phyloP scores from a whole-genome alignment of 371 early-diverging fungal species.

The Chytridium lagenaria region DNA sequence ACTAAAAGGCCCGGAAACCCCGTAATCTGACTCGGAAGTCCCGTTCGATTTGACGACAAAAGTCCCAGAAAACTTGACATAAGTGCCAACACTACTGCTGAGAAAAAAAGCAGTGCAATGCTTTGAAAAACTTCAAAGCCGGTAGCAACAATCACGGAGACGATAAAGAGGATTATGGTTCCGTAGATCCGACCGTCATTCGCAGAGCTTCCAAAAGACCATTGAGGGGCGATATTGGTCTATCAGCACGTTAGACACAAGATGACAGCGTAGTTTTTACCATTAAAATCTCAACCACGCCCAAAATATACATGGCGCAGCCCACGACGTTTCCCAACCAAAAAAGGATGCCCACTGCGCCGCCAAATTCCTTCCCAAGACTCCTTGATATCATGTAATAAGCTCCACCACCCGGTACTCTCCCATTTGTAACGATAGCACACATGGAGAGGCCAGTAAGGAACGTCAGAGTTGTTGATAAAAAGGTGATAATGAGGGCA shows the following conservation, averaged over 20 bases:
- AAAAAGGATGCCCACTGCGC: constrained; percentile 72
- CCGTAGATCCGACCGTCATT: constrained; percentile 29
- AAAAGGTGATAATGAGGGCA: constrained; percentile 36
- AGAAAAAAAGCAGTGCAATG: constrained; percentile 15
- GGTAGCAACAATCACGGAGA: constrained; percentile 18
- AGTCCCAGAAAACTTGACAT: constrained; percentile 22
- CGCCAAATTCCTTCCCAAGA: constrained; percentile 80
- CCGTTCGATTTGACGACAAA: constrained; percentile 26
- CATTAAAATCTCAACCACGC: constrained; percentile 27
- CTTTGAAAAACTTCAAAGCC: constrained; percentile 13
- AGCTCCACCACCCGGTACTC: constrained; percentile 62
- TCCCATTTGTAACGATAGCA: constrained; percentile 77
- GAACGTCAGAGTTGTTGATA: constrained; percentile 52
- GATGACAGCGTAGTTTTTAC: constrained; percentile 3
- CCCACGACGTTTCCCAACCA: constrained; percentile 66
- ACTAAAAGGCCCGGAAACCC: constrained; percentile 33
- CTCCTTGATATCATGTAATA: constrained; percentile 76
- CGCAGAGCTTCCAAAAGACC: constrained; percentile 21
- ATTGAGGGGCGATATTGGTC: constrained; percentile 21
- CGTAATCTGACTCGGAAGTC: constrained; percentile 4
- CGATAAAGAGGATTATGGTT: constrained; percentile 15
- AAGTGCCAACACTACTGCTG: constrained; percentile 18
- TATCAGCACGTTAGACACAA: background rate
- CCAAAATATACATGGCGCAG: constrained; percentile 54
- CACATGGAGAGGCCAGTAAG: constrained; percentile 72